Evolutionary conservation across 2,329 filamentous ascomycete genomes (phyloP), one percentile per base, ranked within the genome.

Genomic region (Colletotrichum lindemuthianum): DNA sequence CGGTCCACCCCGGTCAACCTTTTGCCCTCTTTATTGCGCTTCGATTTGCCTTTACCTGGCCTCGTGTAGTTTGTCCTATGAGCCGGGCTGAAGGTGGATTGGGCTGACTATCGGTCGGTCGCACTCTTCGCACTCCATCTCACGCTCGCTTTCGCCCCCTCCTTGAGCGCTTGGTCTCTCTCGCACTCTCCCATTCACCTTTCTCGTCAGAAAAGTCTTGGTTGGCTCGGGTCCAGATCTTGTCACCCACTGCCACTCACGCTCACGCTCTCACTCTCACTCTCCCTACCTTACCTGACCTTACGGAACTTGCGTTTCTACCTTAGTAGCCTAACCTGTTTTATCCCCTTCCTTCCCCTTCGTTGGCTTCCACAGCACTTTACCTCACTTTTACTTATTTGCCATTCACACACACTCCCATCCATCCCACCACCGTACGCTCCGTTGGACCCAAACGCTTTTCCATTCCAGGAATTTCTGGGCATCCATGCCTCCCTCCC

Each of bases 1-100:
- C 58, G 45, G 52, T 51, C 24, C 51, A 50, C 60, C 55, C 57
- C 24, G 61, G 56, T 41, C 63, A 53, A 61, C 65, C 48, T 54
- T 57, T 65, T 52, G 13, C 39, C 48, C 15, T 51, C 52, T 60
- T 60, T 56, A 59, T 64, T 64, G 45, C 60, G 47, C 43, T 65
- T 47, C 60, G 60, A 48, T 53, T 50, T 56, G 4, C 24, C 32
- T 61, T 43, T 51, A 56, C 51, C 58, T 61, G 61, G 58, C 51
- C 61, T 51, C 57, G 51, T 24, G 24, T 24, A 24, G 24, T 24
- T 24, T 24, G 24, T 24, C 24, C 24, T 24, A 24, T 24, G 24
- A 34, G 24, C 52, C 41, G 58, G 16, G 45, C 61, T 60, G 34
- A 57, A 24, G 48, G 47, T 52, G 58, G 40, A 56, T 36, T 47